Evolutionary conservation across 2,329 filamentous ascomycete species (phyloP).

Genomic region (Westerdykella ornata): DNA sequence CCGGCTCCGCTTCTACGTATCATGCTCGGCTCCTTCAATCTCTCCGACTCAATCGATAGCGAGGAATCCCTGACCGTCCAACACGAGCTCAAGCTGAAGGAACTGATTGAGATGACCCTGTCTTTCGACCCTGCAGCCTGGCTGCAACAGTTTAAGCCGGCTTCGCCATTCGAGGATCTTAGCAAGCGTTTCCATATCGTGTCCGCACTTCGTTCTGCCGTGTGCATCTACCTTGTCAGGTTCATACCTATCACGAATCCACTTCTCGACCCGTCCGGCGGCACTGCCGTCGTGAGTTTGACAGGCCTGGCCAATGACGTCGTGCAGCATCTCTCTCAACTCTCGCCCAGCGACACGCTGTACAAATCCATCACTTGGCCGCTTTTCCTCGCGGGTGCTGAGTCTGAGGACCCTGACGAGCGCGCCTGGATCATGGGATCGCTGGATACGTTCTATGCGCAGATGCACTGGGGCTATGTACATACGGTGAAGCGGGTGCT

Average conservation of each 20-base stretch:
- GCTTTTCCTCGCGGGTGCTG: conserved; percentile 52
- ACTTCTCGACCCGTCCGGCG: conserved; percentile 37
- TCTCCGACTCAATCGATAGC: conserved; percentile 20
- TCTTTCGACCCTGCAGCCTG: conserved; percentile 30
- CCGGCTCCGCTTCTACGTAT: conserved; percentile 32
- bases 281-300: conserved; percentile 32
- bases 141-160: conserved; percentile 27
- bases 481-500: conserved; percentile 31
- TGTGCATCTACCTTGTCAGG: conserved; percentile 36
- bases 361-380: conserved; percentile 58
- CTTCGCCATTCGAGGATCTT: conserved; percentile 30
- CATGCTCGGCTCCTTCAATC: conserved; percentile 33
- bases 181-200: conserved; percentile 32
- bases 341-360: conserved; percentile 46
- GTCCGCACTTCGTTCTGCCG: conserved; percentile 36
- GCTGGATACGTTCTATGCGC: conserved; percentile 27
- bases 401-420: conserved; percentile 44
- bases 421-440: conserved; percentile 49
- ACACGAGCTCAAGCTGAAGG: conserved; percentile 20
- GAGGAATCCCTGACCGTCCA: conserved; percentile 11
- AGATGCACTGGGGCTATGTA: conserved; percentile 37
- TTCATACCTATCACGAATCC: conserved; percentile 28
- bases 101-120: conserved; percentile 21
- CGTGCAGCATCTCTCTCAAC: conserved; percentile 45
- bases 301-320: conserved; percentile 45